Conservation (phyloP, 306 rosid species). For the Prunus mira region DNA sequence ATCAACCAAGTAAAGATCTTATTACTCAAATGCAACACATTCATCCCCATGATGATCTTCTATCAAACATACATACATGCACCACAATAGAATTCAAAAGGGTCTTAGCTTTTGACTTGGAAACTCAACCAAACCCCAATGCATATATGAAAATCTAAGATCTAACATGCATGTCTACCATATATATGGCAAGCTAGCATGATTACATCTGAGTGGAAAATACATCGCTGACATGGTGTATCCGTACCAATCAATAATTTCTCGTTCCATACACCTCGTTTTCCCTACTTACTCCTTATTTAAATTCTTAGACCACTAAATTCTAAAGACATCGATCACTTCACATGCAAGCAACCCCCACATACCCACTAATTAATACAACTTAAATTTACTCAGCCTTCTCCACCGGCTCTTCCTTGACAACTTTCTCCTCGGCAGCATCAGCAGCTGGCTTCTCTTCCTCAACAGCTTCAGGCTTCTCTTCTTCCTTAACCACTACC, state of each 20-base stretch:
- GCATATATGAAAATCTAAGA: not conserved
- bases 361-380: constrained; percentile 5
- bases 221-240: not conserved
- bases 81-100: constrained; percentile 16
- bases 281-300: constrained; percentile 15
- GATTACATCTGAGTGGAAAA: not conserved
- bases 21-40: not conserved
- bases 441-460: constrained; percentile 5
- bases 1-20: not conserved
- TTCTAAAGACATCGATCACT: constrained; percentile 11
- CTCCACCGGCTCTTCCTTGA: constrained; percentile 18
- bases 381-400: constrained; percentile 24
- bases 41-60: constrained; percentile 1
- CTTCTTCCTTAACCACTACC: constrained; percentile 27
- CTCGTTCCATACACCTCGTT: constrained; percentile 5
- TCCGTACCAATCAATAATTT: too few relatives aligned
- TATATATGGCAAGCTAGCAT: constrained; percentile 15
- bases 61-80: constrained; percentile 8
- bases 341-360: constrained; percentile 8
- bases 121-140: constrained; percentile 11
- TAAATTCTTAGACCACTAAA: constrained; percentile 24
- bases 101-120: not conserved
- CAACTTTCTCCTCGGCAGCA: constrained; percentile 32
- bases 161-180: not conserved
- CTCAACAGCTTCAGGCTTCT: constrained; percentile 12